A percentile compares a stretch with the other conserved stretches of the same genome.
Evolutionary conservation across 495 filamentous ascomycete species (phyloP).

Genomic region (Aspergillus avenaceus): DNA sequence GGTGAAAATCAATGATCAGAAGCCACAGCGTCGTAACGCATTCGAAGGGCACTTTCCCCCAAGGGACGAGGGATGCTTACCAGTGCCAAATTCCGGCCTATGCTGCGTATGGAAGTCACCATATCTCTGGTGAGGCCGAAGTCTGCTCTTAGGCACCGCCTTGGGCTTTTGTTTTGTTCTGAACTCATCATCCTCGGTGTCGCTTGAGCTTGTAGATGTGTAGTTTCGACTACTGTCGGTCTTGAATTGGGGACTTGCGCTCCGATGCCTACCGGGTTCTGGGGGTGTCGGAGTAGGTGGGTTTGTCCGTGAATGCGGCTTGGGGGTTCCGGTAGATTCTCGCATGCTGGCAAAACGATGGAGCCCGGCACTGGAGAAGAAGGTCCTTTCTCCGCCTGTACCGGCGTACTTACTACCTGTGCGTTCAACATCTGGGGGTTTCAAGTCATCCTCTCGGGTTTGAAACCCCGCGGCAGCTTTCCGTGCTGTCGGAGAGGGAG

Average conservation of each 20-base stretch:
- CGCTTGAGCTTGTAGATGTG: conserved; percentile 39
- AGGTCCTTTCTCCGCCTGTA: conserved; percentile 65
- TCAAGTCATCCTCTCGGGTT: conserved; percentile 13
- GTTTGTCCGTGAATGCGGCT: conserved; percentile 28
- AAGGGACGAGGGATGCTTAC: conserved; percentile 23
- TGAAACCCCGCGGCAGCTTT: conserved; percentile 26
- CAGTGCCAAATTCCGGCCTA: conserved; percentile 22
- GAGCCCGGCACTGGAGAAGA: conserved; percentile 42
- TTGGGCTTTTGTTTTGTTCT: conserved; percentile 31
- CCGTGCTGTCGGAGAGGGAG: conserved; percentile 37
- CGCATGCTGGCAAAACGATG: conserved; percentile 43
- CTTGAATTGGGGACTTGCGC: conserved; percentile 36
- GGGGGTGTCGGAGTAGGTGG: conserved; percentile 29
- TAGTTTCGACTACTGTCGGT: conserved; percentile 17
- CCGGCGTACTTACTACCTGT: conserved; percentile 66
- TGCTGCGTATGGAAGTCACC: conserved; percentile 25
- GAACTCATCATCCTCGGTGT: conserved; percentile 23
- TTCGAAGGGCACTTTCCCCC: too few relatives aligned
- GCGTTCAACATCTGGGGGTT: conserved; percentile 41
- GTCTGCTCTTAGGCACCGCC: conserved; percentile 41
- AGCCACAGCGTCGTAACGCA: too few relatives aligned
- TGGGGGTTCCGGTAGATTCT: conserved; percentile 34
- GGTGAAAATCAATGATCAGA: too few relatives aligned
- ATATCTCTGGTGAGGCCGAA: conserved; percentile 32
- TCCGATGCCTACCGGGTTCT: conserved; percentile 30